Evolutionary conservation across 495 filamentous ascomycete genomes (phyloP).

Genomic region (Ascodesmis nigricans): DNA sequence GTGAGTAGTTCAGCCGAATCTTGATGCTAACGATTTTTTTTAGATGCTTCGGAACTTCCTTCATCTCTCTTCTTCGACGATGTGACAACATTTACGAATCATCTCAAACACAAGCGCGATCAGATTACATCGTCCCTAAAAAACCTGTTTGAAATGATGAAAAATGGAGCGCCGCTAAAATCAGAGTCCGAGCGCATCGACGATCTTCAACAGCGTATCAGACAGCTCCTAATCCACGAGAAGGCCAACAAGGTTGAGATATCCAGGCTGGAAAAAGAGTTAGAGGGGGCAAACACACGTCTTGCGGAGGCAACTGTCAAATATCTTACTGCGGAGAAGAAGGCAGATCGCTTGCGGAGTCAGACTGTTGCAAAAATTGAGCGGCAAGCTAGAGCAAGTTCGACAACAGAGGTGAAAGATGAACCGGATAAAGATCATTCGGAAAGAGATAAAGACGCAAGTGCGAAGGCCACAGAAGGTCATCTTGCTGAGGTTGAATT

Average conservation of each 20-base stretch:
- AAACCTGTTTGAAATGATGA: slow-evolving; percentile 26
- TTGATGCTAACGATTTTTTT: slow-evolving; percentile 9
- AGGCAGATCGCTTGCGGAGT: slow-evolving; percentile 69
- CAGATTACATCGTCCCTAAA: slow-evolving; percentile 41
- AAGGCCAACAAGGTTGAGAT: slow-evolving; percentile 59
- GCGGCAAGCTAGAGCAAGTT: slow-evolving; percentile 39
- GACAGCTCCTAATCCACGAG: slow-evolving; percentile 51
- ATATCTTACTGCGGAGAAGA: slow-evolving; percentile 86
- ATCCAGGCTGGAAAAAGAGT: slow-evolving; percentile 53
- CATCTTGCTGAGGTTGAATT: slow-evolving; percentile 36
- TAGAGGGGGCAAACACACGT: slow-evolving; percentile 60
- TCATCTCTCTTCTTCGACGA: slow-evolving; percentile 43
- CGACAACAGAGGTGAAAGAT: too few species aligned
- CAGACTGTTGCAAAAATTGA: slow-evolving; percentile 80
- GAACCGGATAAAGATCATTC: slow-evolving; percentile 17
- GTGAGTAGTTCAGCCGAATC: slow-evolving; percentile 6
- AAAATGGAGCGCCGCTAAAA: slow-evolving; percentile 12
- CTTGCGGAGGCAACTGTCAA: slow-evolving; percentile 67
- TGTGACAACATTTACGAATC: slow-evolving; percentile 49
- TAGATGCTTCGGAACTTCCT: slow-evolving; percentile 30
- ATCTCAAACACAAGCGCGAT: slow-evolving; percentile 40
- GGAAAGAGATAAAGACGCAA: slow-evolving; percentile 28
- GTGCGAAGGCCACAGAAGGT: slow-evolving; percentile 19
- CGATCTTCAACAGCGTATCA: slow-evolving; percentile 49
- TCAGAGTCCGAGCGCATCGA: slow-evolving; percentile 32